These are phyloP conservation scores for Monilinia laxa DNA, from an alignment of 2,329 filamentous ascomycete species.

Conservation along the genomic window DNA sequence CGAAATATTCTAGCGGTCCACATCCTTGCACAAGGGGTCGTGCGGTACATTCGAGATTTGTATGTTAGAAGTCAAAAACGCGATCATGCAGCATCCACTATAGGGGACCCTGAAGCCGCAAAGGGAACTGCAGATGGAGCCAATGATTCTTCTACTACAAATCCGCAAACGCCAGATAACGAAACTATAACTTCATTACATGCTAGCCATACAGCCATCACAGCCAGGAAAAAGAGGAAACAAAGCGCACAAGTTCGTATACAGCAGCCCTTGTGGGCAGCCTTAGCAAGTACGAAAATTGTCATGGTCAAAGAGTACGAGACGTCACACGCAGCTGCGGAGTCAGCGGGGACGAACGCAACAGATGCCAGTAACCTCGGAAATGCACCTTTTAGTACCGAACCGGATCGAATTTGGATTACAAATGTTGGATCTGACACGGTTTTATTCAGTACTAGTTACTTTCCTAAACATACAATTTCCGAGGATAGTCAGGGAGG, in stretches of 20 bases:
- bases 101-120: constrained; percentile 63
- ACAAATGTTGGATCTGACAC: constrained; percentile 76
- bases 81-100: constrained; percentile 48
- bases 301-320: constrained; percentile 91
- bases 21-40: constrained; percentile 70
- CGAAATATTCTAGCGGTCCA: constrained; percentile 71
- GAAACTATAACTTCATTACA: constrained; percentile 34
- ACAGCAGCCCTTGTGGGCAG: constrained; percentile 90
- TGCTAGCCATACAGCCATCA: constrained; percentile 46
- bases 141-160: constrained; percentile 43
- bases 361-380: constrained; percentile 76
- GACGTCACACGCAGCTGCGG: constrained; percentile 72
- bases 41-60: constrained; percentile 69
- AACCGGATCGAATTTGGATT: constrained; percentile 76
- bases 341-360: constrained; percentile 71
- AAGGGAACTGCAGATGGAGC: constrained; percentile 53
- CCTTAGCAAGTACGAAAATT: constrained; percentile 92
- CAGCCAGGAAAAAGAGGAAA: constrained; percentile 80
- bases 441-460: constrained; percentile 72
- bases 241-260: constrained; percentile 88
- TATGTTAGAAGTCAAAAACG: constrained; percentile 61
- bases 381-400: constrained; percentile 69
- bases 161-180: constrained; percentile 31
- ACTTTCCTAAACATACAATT: constrained; percentile 50
- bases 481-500: constrained; percentile 39